These are phyloP conservation scores for Suillus tomentosus DNA, from an alignment of 768 basidiomycete genomes.

Conservation along the genomic window DNA sequence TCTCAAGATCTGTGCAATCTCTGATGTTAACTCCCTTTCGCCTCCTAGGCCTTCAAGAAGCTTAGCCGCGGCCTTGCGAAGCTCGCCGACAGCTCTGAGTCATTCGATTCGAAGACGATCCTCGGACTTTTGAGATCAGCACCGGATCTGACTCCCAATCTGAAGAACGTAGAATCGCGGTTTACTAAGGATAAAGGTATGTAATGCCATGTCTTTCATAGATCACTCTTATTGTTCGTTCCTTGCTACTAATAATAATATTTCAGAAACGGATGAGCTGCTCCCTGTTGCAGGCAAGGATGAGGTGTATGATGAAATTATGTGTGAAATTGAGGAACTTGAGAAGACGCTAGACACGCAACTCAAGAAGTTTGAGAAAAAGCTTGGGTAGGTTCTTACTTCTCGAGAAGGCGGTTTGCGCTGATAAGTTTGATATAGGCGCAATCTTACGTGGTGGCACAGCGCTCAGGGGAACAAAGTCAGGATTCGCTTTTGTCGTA, in stretches of 20 bases:
- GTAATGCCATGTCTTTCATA: not conserved
- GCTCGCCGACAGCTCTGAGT: conserved; percentile 65
- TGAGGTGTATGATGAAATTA: conserved; percentile 77
- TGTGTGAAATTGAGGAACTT: conserved; percentile 65
- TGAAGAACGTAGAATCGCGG: conserved; percentile 74
- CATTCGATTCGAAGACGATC: conserved; percentile 79
- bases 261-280: conserved; percentile 65
- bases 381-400: conserved; percentile 54
- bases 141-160: conserved; percentile 73
- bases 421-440: conserved; percentile 40
- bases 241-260: conserved; percentile 3
- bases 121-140: conserved; percentile 73
- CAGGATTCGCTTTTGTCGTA: conserved; percentile 5
- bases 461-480: conserved; percentile 85
- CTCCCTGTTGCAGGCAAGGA: conserved; percentile 86
- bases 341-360: conserved; percentile 73
- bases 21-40: conserved; percentile 13
- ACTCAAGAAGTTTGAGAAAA: conserved; percentile 64
- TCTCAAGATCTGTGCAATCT: not conserved
- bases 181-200: conserved; percentile 64
- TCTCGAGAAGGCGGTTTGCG: conserved; percentile 13
- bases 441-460: conserved; percentile 65
- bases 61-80: conserved; percentile 66
- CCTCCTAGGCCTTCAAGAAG: conserved; percentile 69
- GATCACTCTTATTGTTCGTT: not conserved